phyloP scores from a whole-genome alignment of 2,329 filamentous ascomycete genomes.

The Claviceps paspali region DNA sequence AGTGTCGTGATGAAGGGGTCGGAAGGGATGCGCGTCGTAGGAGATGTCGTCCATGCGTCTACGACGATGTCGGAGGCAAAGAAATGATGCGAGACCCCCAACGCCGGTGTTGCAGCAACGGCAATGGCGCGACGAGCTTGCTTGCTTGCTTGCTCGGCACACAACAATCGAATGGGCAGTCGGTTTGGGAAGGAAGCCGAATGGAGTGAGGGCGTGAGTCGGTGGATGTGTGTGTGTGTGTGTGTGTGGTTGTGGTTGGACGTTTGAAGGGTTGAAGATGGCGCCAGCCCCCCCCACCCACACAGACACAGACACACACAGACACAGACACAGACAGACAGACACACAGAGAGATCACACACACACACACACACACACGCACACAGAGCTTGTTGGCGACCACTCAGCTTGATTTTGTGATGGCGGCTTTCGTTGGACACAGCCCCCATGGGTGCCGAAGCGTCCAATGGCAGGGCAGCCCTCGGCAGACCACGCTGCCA shows the following conservation, averaged over 20 bases:
- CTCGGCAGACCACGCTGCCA: too few relatives aligned
- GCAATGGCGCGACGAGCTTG: not conserved
- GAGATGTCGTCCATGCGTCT: not conserved
- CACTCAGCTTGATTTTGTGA: too few relatives aligned
- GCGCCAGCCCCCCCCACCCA: not conserved
- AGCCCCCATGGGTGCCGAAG: too few relatives aligned
- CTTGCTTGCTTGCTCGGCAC: too few relatives aligned
- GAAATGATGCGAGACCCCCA: not conserved
- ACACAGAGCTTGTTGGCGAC: too few relatives aligned
- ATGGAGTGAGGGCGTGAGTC: not conserved
- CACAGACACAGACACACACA: too few relatives aligned
- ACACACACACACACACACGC: too few relatives aligned
- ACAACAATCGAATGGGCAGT: not conserved
- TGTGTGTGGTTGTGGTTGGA: not conserved
- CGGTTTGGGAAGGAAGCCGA: not conserved
- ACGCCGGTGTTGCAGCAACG: not conserved
- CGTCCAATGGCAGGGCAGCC: too few relatives aligned
- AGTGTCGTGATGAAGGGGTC: not conserved
- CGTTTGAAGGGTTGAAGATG: conserved; percentile 2
- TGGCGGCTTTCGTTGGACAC: too few relatives aligned
- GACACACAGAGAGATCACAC: not conserved
- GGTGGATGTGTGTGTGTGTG: too few relatives aligned
- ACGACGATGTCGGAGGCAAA: not conserved
- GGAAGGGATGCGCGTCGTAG: not conserved
- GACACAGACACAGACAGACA: too few relatives aligned